Conservation (phyloP, 2,329 filamentous ascomycete species). For the Botrytis galanthina region DNA sequence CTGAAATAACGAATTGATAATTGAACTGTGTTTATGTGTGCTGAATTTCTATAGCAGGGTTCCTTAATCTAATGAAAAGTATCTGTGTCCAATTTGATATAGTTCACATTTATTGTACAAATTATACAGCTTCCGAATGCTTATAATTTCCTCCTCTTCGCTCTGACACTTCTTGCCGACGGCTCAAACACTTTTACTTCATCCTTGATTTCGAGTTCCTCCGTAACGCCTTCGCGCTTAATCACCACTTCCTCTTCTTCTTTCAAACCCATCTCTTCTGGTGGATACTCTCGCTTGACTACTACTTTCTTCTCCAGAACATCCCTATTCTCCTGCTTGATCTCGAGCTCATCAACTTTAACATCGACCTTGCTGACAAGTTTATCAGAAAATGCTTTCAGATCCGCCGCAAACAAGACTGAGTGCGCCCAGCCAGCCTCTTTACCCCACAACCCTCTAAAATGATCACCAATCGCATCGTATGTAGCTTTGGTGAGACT, state of each 20-base stretch:
- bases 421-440: constrained; percentile 98
- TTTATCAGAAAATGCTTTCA: constrained; percentile 76
- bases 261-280: constrained; percentile 27
- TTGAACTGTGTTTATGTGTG: background rate
- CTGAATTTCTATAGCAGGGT: background rate
- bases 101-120: background rate
- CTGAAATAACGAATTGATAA: background rate
- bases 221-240: background rate
- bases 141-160: constrained; percentile 32
- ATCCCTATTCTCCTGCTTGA: constrained; percentile 36
- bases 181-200: constrained; percentile 29
- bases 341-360: constrained; percentile 44
- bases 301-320: constrained; percentile 28
- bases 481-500: constrained; percentile 88
- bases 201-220: constrained; percentile 20
- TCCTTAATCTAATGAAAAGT: background rate
- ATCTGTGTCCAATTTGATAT: background rate
- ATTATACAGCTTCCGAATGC: background rate
- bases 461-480: constrained; percentile 85
- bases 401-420: constrained; percentile 90
- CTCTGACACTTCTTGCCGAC: constrained; percentile 30
- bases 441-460: constrained; percentile 83
- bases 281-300: constrained; percentile 30
- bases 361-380: constrained; percentile 47
- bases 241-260: background rate